Evolutionary conservation across 805 yeast genomes (phyloP).

Genomic region (Ogataea zsoltii): DNA sequence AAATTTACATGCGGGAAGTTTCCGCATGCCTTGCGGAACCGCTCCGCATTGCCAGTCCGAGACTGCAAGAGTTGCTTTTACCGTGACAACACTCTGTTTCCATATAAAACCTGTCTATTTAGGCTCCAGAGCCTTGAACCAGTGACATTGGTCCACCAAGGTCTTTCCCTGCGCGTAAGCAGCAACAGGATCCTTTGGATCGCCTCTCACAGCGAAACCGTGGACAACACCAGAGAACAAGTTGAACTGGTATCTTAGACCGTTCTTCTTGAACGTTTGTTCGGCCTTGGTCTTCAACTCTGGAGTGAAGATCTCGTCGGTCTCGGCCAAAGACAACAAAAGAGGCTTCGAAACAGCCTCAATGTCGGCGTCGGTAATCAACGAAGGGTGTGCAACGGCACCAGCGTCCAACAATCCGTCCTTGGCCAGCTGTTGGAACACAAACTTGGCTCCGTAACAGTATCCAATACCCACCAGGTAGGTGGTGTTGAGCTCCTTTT

Average conservation of each 20-base stretch:
- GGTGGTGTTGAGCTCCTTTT: conserved; percentile 43
- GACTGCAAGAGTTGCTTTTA: too few relatives aligned
- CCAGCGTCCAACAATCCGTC: conserved; percentile 48
- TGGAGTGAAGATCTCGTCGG: conserved; percentile 59
- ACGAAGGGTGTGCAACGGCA: conserved; percentile 85
- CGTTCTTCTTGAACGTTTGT: conserved; percentile 46
- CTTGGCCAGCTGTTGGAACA: conserved; percentile 49
- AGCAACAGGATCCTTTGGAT: conserved; percentile 50
- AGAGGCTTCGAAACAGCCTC: conserved; percentile 60
- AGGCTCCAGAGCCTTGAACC: conserved; percentile 31
- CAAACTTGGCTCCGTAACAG: conserved; percentile 82
- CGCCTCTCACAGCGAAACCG: conserved; percentile 84
- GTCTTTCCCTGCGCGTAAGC: conserved; percentile 70
- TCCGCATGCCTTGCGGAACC: too few relatives aligned
- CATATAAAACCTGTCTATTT: not conserved
- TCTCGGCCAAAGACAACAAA: conserved; percentile 72
- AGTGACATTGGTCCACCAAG: conserved; percentile 45
- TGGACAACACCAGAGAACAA: conserved; percentile 66
- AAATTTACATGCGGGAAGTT: too few relatives aligned
- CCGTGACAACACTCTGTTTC: not conserved
- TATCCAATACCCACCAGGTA: conserved; percentile 68
- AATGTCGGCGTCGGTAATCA: conserved; percentile 65
- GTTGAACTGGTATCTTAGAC: conserved; percentile 58
- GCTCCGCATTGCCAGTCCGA: too few relatives aligned
- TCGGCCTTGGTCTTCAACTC: conserved; percentile 68